These are phyloP conservation scores for Salix arbutifolia DNA, from an alignment of 345 rosid species.

Conservation along the genomic window DNA sequence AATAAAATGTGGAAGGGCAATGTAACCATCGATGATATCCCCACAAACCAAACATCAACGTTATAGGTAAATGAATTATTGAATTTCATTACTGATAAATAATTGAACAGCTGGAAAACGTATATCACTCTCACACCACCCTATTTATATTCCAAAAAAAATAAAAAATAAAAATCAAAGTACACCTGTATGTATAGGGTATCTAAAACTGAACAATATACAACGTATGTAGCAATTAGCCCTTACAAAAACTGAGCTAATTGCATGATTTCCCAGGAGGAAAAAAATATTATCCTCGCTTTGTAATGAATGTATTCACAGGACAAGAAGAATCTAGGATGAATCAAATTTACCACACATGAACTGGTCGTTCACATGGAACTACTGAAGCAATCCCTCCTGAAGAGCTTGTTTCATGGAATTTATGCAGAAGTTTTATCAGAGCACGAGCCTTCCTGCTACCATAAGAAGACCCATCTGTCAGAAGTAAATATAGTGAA, in stretches of 20 bases:
- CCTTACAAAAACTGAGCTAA: conserved; percentile 44
- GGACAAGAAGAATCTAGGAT: not conserved
- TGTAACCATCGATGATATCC: too few species aligned
- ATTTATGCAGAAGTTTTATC: conserved; percentile 42
- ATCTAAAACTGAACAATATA: too few species aligned
- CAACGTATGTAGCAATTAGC: conserved; percentile 20
- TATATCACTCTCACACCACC: not conserved
- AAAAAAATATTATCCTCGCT: not conserved
- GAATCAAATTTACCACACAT: conserved; percentile 10
- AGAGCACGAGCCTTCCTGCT: conserved; percentile 44
- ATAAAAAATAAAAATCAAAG: not conserved
- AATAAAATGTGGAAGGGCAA: too few species aligned
- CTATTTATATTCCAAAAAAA: not conserved
- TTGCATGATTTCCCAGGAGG: not conserved
- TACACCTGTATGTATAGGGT: not conserved
- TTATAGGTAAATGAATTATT: not conserved
- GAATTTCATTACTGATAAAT: too few species aligned
- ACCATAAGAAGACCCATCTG: conserved; percentile 41
- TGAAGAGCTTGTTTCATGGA: conserved; percentile 32
- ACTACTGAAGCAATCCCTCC: conserved; percentile 9
- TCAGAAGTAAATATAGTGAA: conserved; percentile 37
- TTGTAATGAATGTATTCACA: conserved; percentile 17
- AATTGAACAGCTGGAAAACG: not conserved
- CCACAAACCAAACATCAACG: not conserved
- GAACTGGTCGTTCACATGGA: conserved; percentile 23